Percentiles rank a stretch among this genome's conserved stretches.
phyloP scores from a whole-genome alignment of 768 basidiomycete species.

The Naganishia antarctica region DNA sequence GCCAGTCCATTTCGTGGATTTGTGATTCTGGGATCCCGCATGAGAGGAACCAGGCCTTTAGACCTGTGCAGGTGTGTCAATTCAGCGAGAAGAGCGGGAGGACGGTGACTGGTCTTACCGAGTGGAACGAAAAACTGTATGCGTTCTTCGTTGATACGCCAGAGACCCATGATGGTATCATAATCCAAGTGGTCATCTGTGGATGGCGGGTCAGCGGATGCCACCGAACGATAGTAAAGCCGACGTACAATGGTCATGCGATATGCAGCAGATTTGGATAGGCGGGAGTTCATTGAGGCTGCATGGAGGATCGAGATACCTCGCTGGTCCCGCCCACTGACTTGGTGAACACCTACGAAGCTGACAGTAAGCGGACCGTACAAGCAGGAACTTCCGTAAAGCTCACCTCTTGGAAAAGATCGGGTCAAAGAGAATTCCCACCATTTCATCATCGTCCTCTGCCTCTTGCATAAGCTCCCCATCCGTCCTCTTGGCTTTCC shows the following conservation, averaged over 20 bases:
- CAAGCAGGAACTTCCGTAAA: background rate
- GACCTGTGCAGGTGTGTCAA: slow-evolving; percentile 28
- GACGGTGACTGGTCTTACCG: slow-evolving; percentile 11
- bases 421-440: slow-evolving; percentile 45
- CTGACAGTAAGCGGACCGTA: background rate
- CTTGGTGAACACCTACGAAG: slow-evolving; percentile 43
- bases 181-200: slow-evolving; percentile 49
- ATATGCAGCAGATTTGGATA: slow-evolving; percentile 45
- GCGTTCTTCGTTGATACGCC: slow-evolving; percentile 35
- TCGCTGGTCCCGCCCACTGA: slow-evolving; percentile 45
- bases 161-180: slow-evolving; percentile 45
- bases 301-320: slow-evolving; percentile 44
- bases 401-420: slow-evolving; percentile 47
- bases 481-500: background rate
- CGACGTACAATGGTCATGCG: slow-evolving; percentile 47
- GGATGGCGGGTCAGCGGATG: background rate
- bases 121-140: slow-evolving; percentile 47
- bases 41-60: slow-evolving; percentile 44
- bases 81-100: background rate
- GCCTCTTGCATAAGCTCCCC: background rate
- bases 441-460: slow-evolving; percentile 32
- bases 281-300: slow-evolving; percentile 39
- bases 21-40: slow-evolving; percentile 38
- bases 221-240: background rate
- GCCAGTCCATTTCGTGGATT: slow-evolving; percentile 48